A percentile compares a stretch with the other conserved stretches of the same genome.
These are phyloP conservation scores for Penicillium atrosanguineum DNA, from an alignment of 495 filamentous ascomycete species.

Conservation along the genomic window DNA sequence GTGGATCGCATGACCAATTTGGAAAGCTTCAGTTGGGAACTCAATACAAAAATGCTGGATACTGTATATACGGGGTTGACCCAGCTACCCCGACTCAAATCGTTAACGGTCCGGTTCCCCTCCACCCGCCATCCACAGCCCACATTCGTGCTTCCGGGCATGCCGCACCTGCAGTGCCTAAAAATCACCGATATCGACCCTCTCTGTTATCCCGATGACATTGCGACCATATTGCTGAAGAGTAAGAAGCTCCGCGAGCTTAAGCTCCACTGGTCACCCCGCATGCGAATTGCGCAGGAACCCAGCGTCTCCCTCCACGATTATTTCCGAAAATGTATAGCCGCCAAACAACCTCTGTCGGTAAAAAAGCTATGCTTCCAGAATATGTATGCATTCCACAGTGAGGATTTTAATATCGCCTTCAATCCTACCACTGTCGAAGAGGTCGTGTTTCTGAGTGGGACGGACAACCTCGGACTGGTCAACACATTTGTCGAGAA, in stretches of 20 bases:
- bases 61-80: constrained; percentile 56
- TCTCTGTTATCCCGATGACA: constrained; percentile 63
- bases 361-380: constrained; percentile 51
- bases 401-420: constrained; percentile 37
- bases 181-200: constrained; percentile 61
- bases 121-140: constrained; percentile 56
- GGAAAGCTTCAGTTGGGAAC: constrained; percentile 59
- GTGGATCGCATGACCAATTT: constrained; percentile 58
- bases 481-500: constrained; percentile 56
- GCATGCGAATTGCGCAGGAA: constrained; percentile 58
- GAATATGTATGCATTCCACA: constrained; percentile 57
- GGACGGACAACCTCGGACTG: constrained; percentile 34
- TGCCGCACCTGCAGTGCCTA: constrained; percentile 52
- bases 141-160: constrained; percentile 54
- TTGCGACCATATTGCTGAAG: constrained; percentile 52
- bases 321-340: constrained; percentile 55
- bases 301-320: constrained; percentile 52
- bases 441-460: constrained; percentile 53
- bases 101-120: constrained; percentile 55
- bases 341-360: constrained; percentile 40
- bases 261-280: constrained; percentile 58
- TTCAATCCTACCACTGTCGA: constrained; percentile 42
- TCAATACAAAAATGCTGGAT: constrained; percentile 61
- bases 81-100: constrained; percentile 47
- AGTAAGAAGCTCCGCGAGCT: constrained; percentile 54